Conservation (phyloP, 306 rosid genomes). For the Dalbergia oliveri region DNA sequence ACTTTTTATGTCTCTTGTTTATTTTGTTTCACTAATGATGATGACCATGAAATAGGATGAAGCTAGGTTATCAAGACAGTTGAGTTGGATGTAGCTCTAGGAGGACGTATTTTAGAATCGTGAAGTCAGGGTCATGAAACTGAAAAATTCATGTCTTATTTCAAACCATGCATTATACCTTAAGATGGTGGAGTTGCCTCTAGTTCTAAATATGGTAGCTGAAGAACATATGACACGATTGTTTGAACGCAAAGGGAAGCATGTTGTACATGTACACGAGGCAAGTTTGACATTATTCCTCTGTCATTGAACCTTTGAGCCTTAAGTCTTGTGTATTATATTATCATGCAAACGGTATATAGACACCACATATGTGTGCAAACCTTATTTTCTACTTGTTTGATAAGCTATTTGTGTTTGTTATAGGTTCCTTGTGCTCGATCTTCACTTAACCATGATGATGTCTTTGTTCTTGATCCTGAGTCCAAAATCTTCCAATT, state of each 20-base stretch:
- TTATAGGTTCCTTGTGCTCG: slow-evolving; percentile 87
- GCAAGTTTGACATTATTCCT: slow-evolving; percentile 64
- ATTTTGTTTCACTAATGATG: slow-evolving; percentile 32
- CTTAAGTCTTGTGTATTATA: slow-evolving; percentile 41
- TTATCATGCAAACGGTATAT: slow-evolving; percentile 17
- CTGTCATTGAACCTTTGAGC: slow-evolving; percentile 45
- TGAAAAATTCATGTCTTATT: slow-evolving; percentile 86
- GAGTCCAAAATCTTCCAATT: slow-evolving; percentile 92
- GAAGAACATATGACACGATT: slow-evolving; percentile 83
- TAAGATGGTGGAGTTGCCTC: slow-evolving; percentile 94
- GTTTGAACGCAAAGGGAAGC: slow-evolving; percentile 88
- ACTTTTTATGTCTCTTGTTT: slow-evolving; percentile 17
- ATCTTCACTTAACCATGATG: slow-evolving; percentile 92
- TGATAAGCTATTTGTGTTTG: slow-evolving; percentile 47
- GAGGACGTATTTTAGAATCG: slow-evolving; percentile 99
- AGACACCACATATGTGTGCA: not conserved
- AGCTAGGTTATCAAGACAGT: slow-evolving; percentile 96
- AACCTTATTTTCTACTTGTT: slow-evolving; percentile 42
- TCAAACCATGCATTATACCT: slow-evolving; percentile 97
- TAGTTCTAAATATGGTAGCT: slow-evolving; percentile 91
- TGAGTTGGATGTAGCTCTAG: slow-evolving; percentile 96
- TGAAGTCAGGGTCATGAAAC: slow-evolving; percentile 98
- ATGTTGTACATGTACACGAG: slow-evolving; percentile 97
- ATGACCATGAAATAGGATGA: slow-evolving; percentile 75
- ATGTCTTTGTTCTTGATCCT: slow-evolving; percentile 91